Base-by-base conservation (phyloP, 192 early-diverging fungal species). In the Coemansia javaensis region DNA sequence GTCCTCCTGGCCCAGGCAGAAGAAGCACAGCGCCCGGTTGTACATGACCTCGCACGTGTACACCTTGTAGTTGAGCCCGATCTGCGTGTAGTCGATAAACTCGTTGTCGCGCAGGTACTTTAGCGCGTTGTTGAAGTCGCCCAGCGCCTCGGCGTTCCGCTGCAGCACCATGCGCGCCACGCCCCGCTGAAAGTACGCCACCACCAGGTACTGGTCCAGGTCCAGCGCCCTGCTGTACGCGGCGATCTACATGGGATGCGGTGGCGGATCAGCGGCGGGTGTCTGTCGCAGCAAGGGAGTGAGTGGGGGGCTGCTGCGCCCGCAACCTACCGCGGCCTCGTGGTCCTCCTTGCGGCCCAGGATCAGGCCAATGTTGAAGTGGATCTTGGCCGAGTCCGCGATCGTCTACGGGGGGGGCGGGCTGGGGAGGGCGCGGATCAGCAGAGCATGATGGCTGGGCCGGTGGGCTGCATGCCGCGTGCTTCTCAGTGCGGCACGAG, bases 331-430 rank as follows among this genome's bases (percentile, higher is more conserved):
- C 59, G 93, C 95, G 51, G 76, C 80, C 17, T 85, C 75, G 61
- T 85, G 76, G 47, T 91, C 79, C 14, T 81, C 81, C 32, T 89
- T 47, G 20, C 83, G 86, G 4, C 90, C 78, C 40, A 82, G 81
- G 32, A 87, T 79, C 49, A 93, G 82, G 7, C 87, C 92, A 61
- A 96, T 90, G 67, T 96, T 98, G 71, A 97, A 98, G 66, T 93
- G 90, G 40, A 97, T 93, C 70, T 93, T 94, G 31, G 93, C 84
- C 14, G 83, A 85, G 59, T 94, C 90, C 30, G 93, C 93, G 47
- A 98, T 74, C 30, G 41, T 42, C 63, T 72, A 63, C 48, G 50
- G 15, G 20, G 50, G 15, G 20, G 21, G 35, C 9, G 14, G n/a
- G 10, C 35, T 0, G 17, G 16, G 7, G 28, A 9, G 15, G 16